These are phyloP conservation scores for Dictyostelium purpureum DNA, from an alignment of 78 protist genomes.

Conservation along the genomic window DNA sequence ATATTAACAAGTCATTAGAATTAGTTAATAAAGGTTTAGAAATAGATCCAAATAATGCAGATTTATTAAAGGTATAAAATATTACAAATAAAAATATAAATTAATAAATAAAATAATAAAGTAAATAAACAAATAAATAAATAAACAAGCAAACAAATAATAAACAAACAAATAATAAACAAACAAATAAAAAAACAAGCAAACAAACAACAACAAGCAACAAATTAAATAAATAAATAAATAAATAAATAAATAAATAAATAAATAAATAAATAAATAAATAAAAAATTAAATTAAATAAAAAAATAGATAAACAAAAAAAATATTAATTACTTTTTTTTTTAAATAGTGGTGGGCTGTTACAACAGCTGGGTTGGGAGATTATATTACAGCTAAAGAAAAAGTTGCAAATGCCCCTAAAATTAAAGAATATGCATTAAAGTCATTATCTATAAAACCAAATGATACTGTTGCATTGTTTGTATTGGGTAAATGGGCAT, in stretches of 20 bases:
- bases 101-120: not conserved
- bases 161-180: too few relatives aligned
- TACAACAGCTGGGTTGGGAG: not conserved
- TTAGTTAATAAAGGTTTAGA: not conserved
- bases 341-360: slow-evolving; percentile 69
- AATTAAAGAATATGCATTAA: slow-evolving; percentile 14
- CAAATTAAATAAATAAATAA: not conserved
- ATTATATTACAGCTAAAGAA: not conserved
- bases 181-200: too few relatives aligned
- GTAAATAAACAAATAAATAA: too few relatives aligned
- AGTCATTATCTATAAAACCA: slow-evolving; percentile 12
- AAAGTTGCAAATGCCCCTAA: slow-evolving; percentile 37
- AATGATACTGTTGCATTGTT: not conserved
- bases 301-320: too few relatives aligned
- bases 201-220: too few relatives aligned
- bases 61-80: not conserved
- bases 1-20: not conserved
- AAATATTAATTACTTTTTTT: too few relatives aligned
- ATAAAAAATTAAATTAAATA: too few relatives aligned
- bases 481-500: slow-evolving; percentile 27
- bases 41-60: not conserved
- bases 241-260: too few relatives aligned
- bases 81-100: too few relatives aligned
- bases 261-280: too few relatives aligned
- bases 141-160: too few relatives aligned